Evolutionary conservation across 2,329 filamentous ascomycete species (phyloP), one percentile per base, ranked within the genome.

Genomic region (Daldinia sp.): DNA sequence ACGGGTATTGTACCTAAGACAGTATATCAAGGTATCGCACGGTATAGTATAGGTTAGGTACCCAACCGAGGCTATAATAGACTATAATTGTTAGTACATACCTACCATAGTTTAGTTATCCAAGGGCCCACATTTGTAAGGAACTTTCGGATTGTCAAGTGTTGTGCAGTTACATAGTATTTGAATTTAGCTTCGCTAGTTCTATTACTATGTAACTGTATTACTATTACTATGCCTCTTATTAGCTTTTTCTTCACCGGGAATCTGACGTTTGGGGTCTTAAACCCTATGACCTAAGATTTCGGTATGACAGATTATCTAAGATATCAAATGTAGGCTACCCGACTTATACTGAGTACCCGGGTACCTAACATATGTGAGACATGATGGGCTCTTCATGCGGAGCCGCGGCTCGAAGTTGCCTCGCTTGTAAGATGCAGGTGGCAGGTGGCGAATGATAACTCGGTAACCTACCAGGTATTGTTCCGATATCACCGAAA

Each of bases 401-500:
- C 46, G 26, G 46, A 51, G 28, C 46, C 26, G 26, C 46, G 46
- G 46, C 26, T 51, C 5, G 13, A 33, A 51, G 12, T 26, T 12
- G 46, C 26, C 44, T 48, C 42, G 42, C 18, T 46, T 46, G 20
- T 9, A n/a, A 35, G 33, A 9, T 35, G 33, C 33, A 35, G 33
- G 10, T 35, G 10, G 33, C 33, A 46, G 7, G 42, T 46, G 42
- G 42, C 42, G 26, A 50, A 30, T 30, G 10, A 18, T 4, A 30
- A 30, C 10, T 50, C 46, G 46, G 46, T 50, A 50, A 50, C 46
- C 46, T 30, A 50, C 46, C 46, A 50, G 26, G 15, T 6, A 6
- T n/a, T 18, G 46, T 30, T 50, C 46, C 46, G 46, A 50, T 50
- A 50, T 50, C 46, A 50, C 26, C 9, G 46, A 50, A 50, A 50